Evolutionary conservation across 164 flowering plant species (phyloP), one percentile per base, ranked within the genome.

Genomic region (Houttuynia cordata): DNA sequence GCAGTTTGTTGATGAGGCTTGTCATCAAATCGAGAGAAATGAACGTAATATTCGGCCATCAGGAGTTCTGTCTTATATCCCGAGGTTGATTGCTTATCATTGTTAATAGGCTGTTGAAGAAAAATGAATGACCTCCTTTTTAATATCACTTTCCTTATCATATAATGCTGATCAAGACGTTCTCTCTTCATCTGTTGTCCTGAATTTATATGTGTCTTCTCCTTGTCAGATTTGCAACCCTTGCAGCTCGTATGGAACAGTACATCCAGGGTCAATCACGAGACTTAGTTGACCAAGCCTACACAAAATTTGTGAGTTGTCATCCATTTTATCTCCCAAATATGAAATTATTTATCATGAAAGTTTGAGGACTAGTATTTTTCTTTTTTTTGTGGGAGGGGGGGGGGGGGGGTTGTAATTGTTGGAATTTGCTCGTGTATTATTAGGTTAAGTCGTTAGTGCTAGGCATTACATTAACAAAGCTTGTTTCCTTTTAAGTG

Each of bases 181-280:
- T 12, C 49, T 7, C 14, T 45, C 5, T 45, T 45, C 49, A 45
- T 45, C 14, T 45, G 13, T 45, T 45, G 49, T 45, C 17, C 49
- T 45, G 49, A 45, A 45, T 8, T 45, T 45, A 45, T n/a, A n/a
- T n/a, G n/a, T 17, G 17, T 9, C 24, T 50, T 1, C 49, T 51
- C 25, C 19, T 47, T 13, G 23, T 19, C 67, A 92, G 97, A 71
- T 92, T 92, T 78, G 91, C 97, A 57, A 79, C 82, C 65, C 95
- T 93, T 71, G 99, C 97, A 25, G 91, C 99, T 56, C 92, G 97
- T 14, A 90, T 93, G 97, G 99, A 93, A 77, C 99, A 93, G 80
- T 93, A 93, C 72, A 90, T 93, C 67, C 96, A 86, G 77, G 99
- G 99, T 58, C 95, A 90, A 69, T 90, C 99, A 7, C 82, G 99